Evolutionary conservation across 306 rosid genomes (phyloP), one percentile per base, ranked within the genome.

Genomic region (Quercus robur): DNA sequence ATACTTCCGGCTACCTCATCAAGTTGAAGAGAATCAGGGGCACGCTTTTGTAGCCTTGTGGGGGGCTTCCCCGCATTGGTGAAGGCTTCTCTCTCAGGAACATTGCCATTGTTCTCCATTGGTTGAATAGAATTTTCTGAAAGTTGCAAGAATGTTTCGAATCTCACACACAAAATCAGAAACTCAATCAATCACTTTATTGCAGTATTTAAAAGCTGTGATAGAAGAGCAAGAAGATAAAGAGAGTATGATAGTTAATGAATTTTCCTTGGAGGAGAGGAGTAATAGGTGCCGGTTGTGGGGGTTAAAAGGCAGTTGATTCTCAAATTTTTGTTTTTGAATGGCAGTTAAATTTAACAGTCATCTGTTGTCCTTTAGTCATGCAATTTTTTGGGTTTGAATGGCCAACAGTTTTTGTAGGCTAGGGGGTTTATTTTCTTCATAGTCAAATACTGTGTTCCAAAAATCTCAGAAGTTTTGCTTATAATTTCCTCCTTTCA

Each of bases 41-140:
- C 97, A 13, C 73, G 92, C 74, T 75, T 81, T 70, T 89, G 94
- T 41, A 94, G 80, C 89, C 97, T 92, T 13, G 97, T 89, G 2
- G 82, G 84, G 5, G 77, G 77, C 31, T 75, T 75, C 72, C 81
- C 64, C 38, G 26, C 25, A 33, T 76, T 84, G 9, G 72, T 2
- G 38, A n/a, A 67, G 10, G 44, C 56, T 78, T 77, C 77, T 15
- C n/a, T 75, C 73, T 12, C 72, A n/a, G 72, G 28, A 41, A 62
- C 51, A 1, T 28, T 64, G 21, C 5, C 52, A 49, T 74, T 79
- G 6, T 49, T 4, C 41, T 87, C 90, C 90, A 81, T 85, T 68
- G 66, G 26, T 70, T 28, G 56, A 73, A 46, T 75, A 58, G 70
- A 41, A 30, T 41, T 19, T 20, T 23, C n/a, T 30, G 26, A 11